These are phyloP conservation scores for Nannizziopsis barbatae DNA, from an alignment of 2,329 filamentous ascomycete genomes.

Conservation along the genomic window DNA sequence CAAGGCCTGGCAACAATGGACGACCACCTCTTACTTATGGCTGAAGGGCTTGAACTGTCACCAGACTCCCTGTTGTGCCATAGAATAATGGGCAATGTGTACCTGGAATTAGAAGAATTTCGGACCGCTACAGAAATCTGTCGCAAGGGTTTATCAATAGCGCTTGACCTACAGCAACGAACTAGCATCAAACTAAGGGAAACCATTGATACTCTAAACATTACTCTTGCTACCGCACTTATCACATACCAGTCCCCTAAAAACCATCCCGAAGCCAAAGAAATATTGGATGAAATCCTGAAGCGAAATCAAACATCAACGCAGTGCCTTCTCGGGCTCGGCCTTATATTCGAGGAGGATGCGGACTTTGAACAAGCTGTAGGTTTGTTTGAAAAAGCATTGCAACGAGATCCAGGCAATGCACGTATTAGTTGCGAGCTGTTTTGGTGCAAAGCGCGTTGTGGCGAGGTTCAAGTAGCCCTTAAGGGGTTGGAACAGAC, in stretches of 20 bases:
- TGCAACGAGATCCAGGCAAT: constrained; percentile 61
- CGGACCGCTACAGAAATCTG: constrained; percentile 69
- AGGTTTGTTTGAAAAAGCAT: constrained; percentile 64
- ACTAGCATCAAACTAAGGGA: constrained; percentile 60
- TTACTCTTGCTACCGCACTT: constrained; percentile 72
- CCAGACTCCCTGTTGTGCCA: constrained; percentile 68
- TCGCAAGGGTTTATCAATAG: constrained; percentile 57
- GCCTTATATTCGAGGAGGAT: constrained; percentile 84
- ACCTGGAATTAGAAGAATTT: constrained; percentile 73
- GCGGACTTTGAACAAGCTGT: constrained; percentile 76
- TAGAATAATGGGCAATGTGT: constrained; percentile 71
- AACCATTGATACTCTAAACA: constrained; percentile 60
- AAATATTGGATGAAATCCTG: constrained; percentile 74
- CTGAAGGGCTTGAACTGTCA: constrained; percentile 53
- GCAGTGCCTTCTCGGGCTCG: constrained; percentile 74
- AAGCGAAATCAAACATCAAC: constrained; percentile 65
- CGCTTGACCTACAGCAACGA: constrained; percentile 50
- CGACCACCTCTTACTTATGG: constrained; percentile 71
- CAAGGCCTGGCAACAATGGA: constrained; percentile 53
- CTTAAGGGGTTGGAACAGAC: constrained; percentile 60
- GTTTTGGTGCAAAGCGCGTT: constrained; percentile 82
- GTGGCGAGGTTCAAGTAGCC: constrained; percentile 60
- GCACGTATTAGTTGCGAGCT: constrained; percentile 72
- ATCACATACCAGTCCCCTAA: constrained; percentile 84
- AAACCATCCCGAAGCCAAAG: constrained; percentile 77